Evolutionary conservation across 768 basidiomycete genomes (phyloP), one percentile per base, ranked within the genome.

Genomic region (Tylopilus balloui): DNA sequence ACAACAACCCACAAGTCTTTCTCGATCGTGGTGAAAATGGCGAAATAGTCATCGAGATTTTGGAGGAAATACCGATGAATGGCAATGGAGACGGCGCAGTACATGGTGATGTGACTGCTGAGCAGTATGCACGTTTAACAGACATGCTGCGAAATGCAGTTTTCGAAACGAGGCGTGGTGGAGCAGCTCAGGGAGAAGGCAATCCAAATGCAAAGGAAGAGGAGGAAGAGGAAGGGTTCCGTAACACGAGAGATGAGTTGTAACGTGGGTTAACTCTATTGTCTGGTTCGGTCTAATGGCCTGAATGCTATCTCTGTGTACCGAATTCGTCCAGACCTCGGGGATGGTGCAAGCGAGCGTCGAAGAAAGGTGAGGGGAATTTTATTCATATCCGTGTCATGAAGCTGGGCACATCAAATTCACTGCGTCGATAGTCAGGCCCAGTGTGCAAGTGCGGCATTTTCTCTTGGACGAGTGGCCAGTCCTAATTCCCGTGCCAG

Each of bases 61-160:
- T 73, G 32, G 79, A 78, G 44, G 77, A 75, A 29, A 62, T 70
- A 43, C 71, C 70, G 6, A 45, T 69, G 47, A 73, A 73, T 40
- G 60, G 45, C 6, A 46, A 47, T 38, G 69, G 55, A 4, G 62
- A 52, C 42, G 62, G 50, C 13, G 45, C 21, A 36, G 58, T 40
- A 35, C 58, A 52, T 34, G 60, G 56, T 29, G 66, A 71, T 51
- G 55, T 69, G 38, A 68, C 69, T 55, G 57, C 69, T 53, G 67
- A 69, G 49, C 69, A 74, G 57, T 61, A 69, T 54, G 72, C 77
- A 48, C 69, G 67, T 34, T 64, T 85, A 38, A 69, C 71, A 34
- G 74, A 79, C 13, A 71, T 74, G 32, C 62, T 87, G 36, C 76
- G 77, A 21, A 77, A 73, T 21, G 79, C 77, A 17, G 78, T 81